A percentile compares a stretch with the other conserved stretches of the same genome.
Evolutionary conservation across 164 flowering plant genomes (phyloP).

Genomic region (Annona squamosa): DNA sequence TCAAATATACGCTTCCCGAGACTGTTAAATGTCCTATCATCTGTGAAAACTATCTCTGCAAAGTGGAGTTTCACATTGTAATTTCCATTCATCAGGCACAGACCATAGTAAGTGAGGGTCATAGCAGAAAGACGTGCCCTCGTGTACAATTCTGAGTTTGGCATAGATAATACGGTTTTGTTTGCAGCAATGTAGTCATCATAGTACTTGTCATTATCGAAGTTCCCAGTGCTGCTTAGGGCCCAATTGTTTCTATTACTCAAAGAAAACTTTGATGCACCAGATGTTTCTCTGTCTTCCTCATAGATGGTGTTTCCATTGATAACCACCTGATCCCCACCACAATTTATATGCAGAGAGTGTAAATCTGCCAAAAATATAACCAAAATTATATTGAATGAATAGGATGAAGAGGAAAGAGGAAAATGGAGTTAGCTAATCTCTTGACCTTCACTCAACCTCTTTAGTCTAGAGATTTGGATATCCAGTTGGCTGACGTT

Average conservation of each 20-base stretch:
- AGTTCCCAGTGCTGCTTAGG: slow-evolving; percentile 68
- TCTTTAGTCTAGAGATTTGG: no score
- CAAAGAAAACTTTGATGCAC: slow-evolving; percentile 34
- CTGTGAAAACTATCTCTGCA: slow-evolving; percentile 59
- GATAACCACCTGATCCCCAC: slow-evolving; percentile 40
- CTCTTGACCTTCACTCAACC: no score
- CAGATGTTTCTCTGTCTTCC: slow-evolving; percentile 49
- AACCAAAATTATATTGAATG: not conserved
- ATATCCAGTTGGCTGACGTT: no score
- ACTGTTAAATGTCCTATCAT: slow-evolving; percentile 40
- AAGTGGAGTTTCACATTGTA: slow-evolving; percentile 60
- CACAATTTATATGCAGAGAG: slow-evolving; percentile 64
- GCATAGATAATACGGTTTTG: slow-evolving; percentile 18
- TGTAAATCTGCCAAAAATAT: slow-evolving; percentile 31
- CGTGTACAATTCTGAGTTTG: slow-evolving; percentile 37
- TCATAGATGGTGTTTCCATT: slow-evolving; percentile 28
- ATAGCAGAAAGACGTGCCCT: slow-evolving; percentile 58
- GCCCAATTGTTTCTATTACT: slow-evolving; percentile 42
- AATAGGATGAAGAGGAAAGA: no score
- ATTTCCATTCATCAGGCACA: slow-evolving; percentile 48
- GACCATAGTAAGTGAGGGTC: slow-evolving; percentile 49
- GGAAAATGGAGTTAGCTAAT: no score
- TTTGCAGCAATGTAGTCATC: slow-evolving; percentile 19
- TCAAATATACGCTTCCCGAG: slow-evolving; percentile 72
- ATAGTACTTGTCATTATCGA: slow-evolving; percentile 36